Conservation (phyloP, 805 yeast genomes). For the Starmerella apis region DNA sequence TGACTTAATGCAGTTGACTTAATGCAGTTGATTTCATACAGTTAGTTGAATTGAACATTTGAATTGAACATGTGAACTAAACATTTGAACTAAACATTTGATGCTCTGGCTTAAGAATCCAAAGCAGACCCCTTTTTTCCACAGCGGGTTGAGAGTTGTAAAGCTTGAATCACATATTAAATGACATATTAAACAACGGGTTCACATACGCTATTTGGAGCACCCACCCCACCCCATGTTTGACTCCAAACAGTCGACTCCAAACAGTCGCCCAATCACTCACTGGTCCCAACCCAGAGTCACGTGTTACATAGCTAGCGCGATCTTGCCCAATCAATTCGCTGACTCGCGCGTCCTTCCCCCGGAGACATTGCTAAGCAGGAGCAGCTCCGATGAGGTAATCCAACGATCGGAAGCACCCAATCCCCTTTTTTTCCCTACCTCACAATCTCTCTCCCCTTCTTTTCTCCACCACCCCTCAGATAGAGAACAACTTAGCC, state of each 20-base stretch:
- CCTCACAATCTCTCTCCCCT: conserved; percentile 13
- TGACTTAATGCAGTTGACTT: too few relatives aligned
- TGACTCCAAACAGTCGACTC: not conserved
- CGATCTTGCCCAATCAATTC: conserved; percentile 13
- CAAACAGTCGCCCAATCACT: conserved; percentile 7
- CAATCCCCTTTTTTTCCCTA: conserved; percentile 19
- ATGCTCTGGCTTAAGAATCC: too few relatives aligned
- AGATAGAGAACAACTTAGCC: conserved; percentile 17
- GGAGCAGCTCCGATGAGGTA: not conserved
- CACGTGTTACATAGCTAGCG: not conserved
- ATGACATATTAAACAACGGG: too few relatives aligned
- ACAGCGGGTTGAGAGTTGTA: too few relatives aligned
- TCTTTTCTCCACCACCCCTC: conserved; percentile 13
- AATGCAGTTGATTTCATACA: too few relatives aligned
- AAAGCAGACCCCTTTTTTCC: too few relatives aligned
- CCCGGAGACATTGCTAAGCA: conserved; percentile 10
- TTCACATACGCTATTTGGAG: too few relatives aligned
- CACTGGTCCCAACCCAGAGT: conserved; percentile 2
- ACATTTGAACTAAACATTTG: too few relatives aligned
- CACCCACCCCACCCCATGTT: too few relatives aligned
- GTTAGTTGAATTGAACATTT: too few relatives aligned
- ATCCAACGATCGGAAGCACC: conserved; percentile 4
- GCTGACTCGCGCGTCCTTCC: conserved; percentile 9
- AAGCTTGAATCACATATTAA: too few relatives aligned
- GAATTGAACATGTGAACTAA: too few relatives aligned